Base-by-base conservation (phyloP, 225 moss, liverwort and hornwort genomes). In the Physcomitrellopsis africana region DNA sequence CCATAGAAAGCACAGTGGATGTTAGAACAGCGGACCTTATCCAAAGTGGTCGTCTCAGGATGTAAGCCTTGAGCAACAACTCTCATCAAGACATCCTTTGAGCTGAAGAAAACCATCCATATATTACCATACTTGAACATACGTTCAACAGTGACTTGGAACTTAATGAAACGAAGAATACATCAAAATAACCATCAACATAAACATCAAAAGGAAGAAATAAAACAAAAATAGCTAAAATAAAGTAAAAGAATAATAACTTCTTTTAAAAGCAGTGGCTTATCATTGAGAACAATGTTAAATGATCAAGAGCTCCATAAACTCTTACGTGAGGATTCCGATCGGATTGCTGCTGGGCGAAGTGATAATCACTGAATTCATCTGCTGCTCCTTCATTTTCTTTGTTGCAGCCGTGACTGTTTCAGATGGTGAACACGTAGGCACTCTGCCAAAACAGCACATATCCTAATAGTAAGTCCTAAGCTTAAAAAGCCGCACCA, bases 271-370 rank as follows among this genome's bases (percentile, higher is more conserved):
- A 72, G 13, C 5, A 49, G 15, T 11, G 13, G 15, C 41, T 78
- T 48, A 43, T 37, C 7, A 37, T 37, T 3, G 44, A 60, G 20
- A 3, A 60, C 47, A 73, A 41, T 10, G 60, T 27, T 9, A 6
- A 60, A 58, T 48, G 47, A 48, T 4, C 32, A 37, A 37, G 32
- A 37, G 49, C 22, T 65, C 12, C 15, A 41, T 17, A 24, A 23
- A 11, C 51, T 12, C 91, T 19, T 76, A 91, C 91, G 91, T 91
- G 70, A 91, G 86, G 78, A 91, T 91, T 74, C 91, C 91, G 72
- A 77, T 77, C 67, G 91, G 91, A 67, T 88, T 91, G 72, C 82
- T 87, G 62, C 64, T 72, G 15, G 83, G 68, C 16, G 79, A 76
- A 42, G 82, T 82, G 63, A 91, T 70, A 18, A 91, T 86, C 16